Evolutionary conservation across 2,329 filamentous ascomycete genomes (phyloP).

Genomic region (Juglanconis sp.): DNA sequence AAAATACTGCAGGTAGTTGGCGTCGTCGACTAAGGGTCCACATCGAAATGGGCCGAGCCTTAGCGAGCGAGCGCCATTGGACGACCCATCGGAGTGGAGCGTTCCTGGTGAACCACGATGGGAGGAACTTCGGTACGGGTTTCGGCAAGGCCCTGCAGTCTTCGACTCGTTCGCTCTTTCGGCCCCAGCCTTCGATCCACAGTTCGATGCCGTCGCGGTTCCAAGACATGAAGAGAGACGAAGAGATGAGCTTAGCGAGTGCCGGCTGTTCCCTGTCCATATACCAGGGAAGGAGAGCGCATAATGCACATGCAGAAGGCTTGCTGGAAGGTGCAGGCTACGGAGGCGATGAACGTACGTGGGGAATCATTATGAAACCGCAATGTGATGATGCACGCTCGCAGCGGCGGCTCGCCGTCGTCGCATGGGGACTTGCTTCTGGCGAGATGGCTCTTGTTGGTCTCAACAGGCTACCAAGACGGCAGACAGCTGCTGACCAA

Average conservation of each 20-base stretch:
- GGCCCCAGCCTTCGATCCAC: neutral
- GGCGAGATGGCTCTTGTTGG: neutral
- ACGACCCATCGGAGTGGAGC: neutral
- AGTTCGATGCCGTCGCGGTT: too few species aligned
- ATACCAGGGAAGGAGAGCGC: neutral
- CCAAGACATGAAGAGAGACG: neutral
- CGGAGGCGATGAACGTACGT: too few species aligned
- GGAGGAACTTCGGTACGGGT: neutral
- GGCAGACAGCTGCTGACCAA: constrained; percentile 9
- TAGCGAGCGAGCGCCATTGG: neutral
- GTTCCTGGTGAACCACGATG: neutral
- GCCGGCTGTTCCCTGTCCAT: neutral
- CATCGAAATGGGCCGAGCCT: too few species aligned
- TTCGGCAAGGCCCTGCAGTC: neutral
- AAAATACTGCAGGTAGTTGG: neutral
- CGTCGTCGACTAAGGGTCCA: neutral
- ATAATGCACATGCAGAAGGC: neutral
- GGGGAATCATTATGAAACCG: neutral
- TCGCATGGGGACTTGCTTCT: neutral
- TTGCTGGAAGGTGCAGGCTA: too few species aligned
- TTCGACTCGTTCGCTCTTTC: neutral
- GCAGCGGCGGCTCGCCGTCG: neutral
- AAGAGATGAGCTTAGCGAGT: neutral
- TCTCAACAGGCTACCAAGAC: neutral
- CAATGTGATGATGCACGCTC: neutral